phyloP scores from a whole-genome alignment of 2,329 filamentous ascomycete genomes.

The Bipolaris oryzae region DNA sequence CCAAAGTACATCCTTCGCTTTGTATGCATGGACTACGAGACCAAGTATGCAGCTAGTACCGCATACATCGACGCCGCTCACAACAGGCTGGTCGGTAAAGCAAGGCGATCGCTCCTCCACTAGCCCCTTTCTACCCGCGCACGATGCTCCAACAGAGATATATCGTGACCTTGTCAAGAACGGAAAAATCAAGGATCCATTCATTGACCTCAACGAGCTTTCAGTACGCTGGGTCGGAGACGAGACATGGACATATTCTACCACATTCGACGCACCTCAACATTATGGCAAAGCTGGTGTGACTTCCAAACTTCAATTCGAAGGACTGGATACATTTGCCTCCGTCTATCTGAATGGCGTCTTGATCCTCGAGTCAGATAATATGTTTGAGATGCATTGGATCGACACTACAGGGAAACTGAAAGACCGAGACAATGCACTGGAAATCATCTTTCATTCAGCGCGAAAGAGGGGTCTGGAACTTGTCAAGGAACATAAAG shows the following conservation, averaged over 20 bases:
- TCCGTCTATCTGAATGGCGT: constrained; percentile 62
- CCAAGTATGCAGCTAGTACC: neutral
- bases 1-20: neutral
- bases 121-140: constrained; percentile 50
- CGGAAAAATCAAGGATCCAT: constrained; percentile 56
- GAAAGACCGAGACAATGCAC: constrained; percentile 54
- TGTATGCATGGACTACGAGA: neutral
- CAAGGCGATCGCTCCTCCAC: constrained; percentile 50
- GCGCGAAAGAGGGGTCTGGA: constrained; percentile 58
- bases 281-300: constrained; percentile 27
- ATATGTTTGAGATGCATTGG: constrained; percentile 67
- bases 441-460: constrained; percentile 64
- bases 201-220: constrained; percentile 57
- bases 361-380: constrained; percentile 61
- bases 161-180: constrained; percentile 56
- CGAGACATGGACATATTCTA: constrained; percentile 54
- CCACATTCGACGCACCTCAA: constrained; percentile 40
- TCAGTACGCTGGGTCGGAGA: constrained; percentile 57
- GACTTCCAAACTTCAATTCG: constrained; percentile 60
- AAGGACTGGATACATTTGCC: constrained; percentile 69
- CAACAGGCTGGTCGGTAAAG: constrained; percentile 53
- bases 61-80: constrained; percentile 12
- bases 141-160: constrained; percentile 54
- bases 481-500: constrained; percentile 59
- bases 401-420: constrained; percentile 56